These are phyloP conservation scores for Colletotrichum acutatum DNA, from an alignment of 2,329 filamentous ascomycete species.

Conservation along the genomic window DNA sequence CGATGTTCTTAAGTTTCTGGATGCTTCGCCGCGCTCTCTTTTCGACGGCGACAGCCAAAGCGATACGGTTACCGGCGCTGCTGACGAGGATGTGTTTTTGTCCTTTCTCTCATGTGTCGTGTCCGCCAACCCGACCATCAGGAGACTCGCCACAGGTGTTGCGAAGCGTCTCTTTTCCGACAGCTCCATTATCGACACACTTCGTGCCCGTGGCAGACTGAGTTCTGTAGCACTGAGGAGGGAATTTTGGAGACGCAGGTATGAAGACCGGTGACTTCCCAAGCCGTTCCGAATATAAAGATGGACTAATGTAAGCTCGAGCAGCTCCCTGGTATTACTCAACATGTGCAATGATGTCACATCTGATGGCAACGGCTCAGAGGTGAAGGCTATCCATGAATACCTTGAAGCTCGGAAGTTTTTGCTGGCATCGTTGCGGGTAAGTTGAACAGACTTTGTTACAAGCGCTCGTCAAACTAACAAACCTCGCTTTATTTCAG, in stretches of 20 bases:
- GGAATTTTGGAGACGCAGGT: slow-evolving; percentile 66
- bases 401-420: slow-evolving; percentile 67
- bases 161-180: slow-evolving; percentile 59
- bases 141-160: slow-evolving; percentile 59
- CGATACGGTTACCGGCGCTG: neutral
- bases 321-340: slow-evolving; percentile 54
- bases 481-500: slow-evolving; percentile 44
- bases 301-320: slow-evolving; percentile 41
- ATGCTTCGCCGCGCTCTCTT: slow-evolving; percentile 60
- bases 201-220: slow-evolving; percentile 50
- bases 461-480: neutral
- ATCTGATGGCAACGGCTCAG: slow-evolving; percentile 53
- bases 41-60: slow-evolving; percentile 48
- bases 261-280: slow-evolving; percentile 36
- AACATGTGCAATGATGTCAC: slow-evolving; percentile 61
- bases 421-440: slow-evolving; percentile 62
- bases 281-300: neutral
- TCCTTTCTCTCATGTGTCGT: slow-evolving; percentile 66
- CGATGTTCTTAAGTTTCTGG: slow-evolving; percentile 67
- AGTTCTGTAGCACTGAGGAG: slow-evolving; percentile 51
- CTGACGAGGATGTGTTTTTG: slow-evolving; percentile 56
- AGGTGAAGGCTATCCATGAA: slow-evolving; percentile 60
- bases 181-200: slow-evolving; percentile 46
- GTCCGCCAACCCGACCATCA: slow-evolving; percentile 61
- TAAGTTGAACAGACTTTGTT: slow-evolving; percentile 42